These are phyloP conservation scores for Anisodus tanguticus DNA, from an alignment of 257 asterid genomes.

Conservation along the genomic window DNA sequence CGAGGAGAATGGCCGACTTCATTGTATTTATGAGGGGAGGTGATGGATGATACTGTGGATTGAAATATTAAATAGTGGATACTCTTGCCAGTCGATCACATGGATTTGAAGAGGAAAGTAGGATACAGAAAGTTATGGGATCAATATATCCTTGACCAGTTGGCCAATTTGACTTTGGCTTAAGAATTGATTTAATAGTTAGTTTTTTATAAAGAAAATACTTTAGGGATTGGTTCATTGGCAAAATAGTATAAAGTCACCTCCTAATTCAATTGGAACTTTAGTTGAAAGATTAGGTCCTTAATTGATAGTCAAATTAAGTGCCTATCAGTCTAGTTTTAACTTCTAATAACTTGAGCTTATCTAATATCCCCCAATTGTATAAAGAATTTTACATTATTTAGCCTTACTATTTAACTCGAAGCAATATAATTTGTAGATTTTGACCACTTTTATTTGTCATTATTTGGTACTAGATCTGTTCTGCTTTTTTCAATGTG, in stretches of 20 bases:
- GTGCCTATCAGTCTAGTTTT: not conserved
- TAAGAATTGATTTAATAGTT: not conserved
- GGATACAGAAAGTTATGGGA: slow-evolving; percentile 18
- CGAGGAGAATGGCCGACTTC: slow-evolving; percentile 1
- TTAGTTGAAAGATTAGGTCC: not conserved
- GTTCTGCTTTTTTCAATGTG: not conserved
- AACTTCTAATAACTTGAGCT: not conserved
- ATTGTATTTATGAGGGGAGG: not conserved
- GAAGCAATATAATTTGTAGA: not conserved
- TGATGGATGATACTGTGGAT: not conserved
- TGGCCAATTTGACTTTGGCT: not conserved
- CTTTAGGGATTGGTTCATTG: not conserved
- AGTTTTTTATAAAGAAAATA: too few relatives aligned
- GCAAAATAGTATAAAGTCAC: not conserved
- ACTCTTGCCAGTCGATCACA: not conserved
- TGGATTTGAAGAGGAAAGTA: not conserved
- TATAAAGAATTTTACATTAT: too few relatives aligned
- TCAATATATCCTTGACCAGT: not conserved
- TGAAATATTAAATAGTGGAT: not conserved
- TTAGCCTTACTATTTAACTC: not conserved
- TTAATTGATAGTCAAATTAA: not conserved
- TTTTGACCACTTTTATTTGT: too few relatives aligned
- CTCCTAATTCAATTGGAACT: not conserved
- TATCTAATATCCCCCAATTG: too few relatives aligned
- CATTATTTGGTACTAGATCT: not conserved